Evolutionary conservation across 2,329 filamentous ascomycete species (phyloP), one percentile per base, ranked within the genome.

Genomic region (Fusarium azukiicola): DNA sequence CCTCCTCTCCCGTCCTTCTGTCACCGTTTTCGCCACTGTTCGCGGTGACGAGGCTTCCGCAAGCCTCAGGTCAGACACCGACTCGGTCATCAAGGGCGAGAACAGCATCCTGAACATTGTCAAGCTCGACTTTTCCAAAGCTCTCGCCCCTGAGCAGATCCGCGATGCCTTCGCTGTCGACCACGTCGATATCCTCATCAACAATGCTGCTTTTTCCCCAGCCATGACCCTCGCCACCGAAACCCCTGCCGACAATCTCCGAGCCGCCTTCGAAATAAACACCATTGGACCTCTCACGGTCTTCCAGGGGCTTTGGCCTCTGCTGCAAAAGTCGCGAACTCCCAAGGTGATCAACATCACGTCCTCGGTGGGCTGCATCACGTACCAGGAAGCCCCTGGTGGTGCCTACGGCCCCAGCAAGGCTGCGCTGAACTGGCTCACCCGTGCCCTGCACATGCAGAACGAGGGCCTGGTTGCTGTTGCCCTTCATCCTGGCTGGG

Each of bases 1-100:
- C 1, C 85, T 90, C 58, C 84, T 90, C 3, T 85, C 90, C 44
- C 91, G 92, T 27, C 89, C 92, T 78, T 92, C 92, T 79, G 92
- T 94, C 81, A 92, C 84, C 4, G 81, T 88, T 61, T 82, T 89
- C 27, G 87, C 86, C 4, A 85, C 85, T 2, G 87, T 88, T 6
- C 86, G 88, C 19, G 80, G 84, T 64, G 77, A 83, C 6, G 46
- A 75, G 17, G 69, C 81, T 4, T 50, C 76, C 1, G 73, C 79
- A 0, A 75, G 75, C 1, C 75, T 85, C 11, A 67, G 77, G 8
- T 68, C 84, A 7, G 76, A 77, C 13, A 16, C 66, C 13, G 9
- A 10, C 9, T 38, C 69, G 1, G 75, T 87, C 1, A 74, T 84
- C 4, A 84, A 71, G 2, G 88, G 83, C 6, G 46, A 79, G 0